phyloP scores from a whole-genome alignment of 768 basidiomycete genomes.

The Kwoniella pini region DNA sequence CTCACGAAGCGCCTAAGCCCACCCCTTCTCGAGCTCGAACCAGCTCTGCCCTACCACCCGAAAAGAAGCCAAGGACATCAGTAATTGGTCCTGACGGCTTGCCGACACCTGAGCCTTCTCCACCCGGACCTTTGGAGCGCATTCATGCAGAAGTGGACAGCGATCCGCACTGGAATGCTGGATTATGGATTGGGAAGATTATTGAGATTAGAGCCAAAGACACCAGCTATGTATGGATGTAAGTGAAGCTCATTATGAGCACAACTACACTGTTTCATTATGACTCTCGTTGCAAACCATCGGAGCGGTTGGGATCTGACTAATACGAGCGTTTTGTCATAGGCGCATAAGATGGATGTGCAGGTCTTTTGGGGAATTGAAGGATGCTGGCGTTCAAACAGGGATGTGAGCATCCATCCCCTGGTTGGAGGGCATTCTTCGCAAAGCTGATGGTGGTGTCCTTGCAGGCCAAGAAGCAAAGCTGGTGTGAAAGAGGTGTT shows the following conservation, averaged over 20 bases:
- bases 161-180: conserved; percentile 3
- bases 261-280: no score
- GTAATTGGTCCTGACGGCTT: not conserved
- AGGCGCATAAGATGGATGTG: conserved; percentile 30
- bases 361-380: conserved; percentile 9
- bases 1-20: conserved; percentile 5
- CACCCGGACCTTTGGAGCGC: not conserved
- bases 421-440: no score
- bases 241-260: no score
- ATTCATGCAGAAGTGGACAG: not conserved
- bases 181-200: conserved; percentile 24
- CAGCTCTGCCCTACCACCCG: not conserved
- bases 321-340: no score
- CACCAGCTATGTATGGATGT: conserved; percentile 26
- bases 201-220: conserved; percentile 28
- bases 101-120: not conserved
- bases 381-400: conserved; percentile 12
- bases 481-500: conserved; percentile 9
- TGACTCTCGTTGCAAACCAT: no score
- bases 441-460: no score
- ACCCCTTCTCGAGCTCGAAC: not conserved
- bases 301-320: no score
- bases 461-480: conserved; percentile 18
- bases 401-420: conserved; percentile 19
- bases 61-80: not conserved